Percentiles rank a stretch among this genome's conserved stretches.
These are phyloP conservation scores for Fusarium sp. DNA, from an alignment of 2,329 filamentous ascomycete genomes.

Conservation along the genomic window DNA sequence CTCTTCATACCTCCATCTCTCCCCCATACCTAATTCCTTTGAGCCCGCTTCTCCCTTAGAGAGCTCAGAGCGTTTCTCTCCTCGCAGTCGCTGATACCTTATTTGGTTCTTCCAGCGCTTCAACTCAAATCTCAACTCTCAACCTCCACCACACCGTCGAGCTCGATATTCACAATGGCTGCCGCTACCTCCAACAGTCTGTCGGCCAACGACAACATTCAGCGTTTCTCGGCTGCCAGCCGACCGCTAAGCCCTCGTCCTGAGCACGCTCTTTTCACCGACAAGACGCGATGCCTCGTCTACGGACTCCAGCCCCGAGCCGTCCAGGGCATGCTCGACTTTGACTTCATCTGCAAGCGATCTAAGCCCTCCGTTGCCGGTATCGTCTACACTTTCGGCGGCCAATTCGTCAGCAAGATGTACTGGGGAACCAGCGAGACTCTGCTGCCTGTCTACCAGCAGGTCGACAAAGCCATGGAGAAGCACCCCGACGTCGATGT, in stretches of 20 bases:
- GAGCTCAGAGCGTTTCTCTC: conserved; percentile 46
- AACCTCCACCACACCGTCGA: conserved; percentile 40
- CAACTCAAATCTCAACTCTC: conserved; percentile 19
- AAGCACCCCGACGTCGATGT: conserved; percentile 98
- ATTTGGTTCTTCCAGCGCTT: conserved; percentile 41
- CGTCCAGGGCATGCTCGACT: conserved; percentile 95
- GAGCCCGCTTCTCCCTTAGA: conserved; percentile 37
- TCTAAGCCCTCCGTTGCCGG: conserved; percentile 94
- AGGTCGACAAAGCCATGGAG: conserved; percentile 88
- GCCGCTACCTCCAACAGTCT: conserved; percentile 64
- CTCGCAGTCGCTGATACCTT: conserved; percentile 42
- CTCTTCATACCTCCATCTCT: conserved; percentile 39
- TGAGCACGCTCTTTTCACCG: conserved; percentile 93
- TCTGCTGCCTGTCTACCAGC: conserved; percentile 97
- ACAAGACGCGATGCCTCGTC: conserved; percentile 99
- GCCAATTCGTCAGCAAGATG: conserved; percentile 99
- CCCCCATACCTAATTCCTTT: conserved; percentile 47
- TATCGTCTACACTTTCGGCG: conserved; percentile 99
- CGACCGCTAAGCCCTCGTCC: conserved; percentile 90
- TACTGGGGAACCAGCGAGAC: conserved; percentile 99
- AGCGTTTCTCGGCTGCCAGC: conserved; percentile 93
- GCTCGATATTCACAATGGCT: conserved; percentile 61
- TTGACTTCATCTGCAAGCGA: conserved; percentile 99
- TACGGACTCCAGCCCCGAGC: conserved; percentile 98
- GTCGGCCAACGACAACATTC: conserved; percentile 98